Conservation (phyloP, 2,329 filamentous ascomycete species). For the Chaetomiaceae sp. region DNA sequence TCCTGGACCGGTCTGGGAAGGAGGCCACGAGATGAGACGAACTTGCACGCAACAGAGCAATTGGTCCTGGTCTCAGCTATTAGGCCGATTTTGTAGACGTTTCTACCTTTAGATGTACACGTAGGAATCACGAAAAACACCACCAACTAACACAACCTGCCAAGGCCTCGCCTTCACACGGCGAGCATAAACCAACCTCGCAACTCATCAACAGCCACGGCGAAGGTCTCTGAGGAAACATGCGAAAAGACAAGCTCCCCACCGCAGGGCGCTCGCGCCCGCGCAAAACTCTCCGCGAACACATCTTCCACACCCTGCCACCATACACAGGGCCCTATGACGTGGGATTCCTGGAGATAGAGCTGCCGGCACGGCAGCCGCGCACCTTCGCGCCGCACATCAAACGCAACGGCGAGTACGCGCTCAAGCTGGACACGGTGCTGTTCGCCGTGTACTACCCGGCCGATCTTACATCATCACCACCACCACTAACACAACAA, state of each 20-base stretch:
- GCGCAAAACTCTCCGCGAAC: slow-evolving; percentile 31
- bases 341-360: slow-evolving; percentile 62
- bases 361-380: slow-evolving; percentile 48
- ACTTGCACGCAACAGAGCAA: too few relatives aligned
- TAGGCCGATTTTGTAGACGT: not conserved
- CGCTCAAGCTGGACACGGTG: slow-evolving; percentile 47
- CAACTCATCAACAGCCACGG: too few relatives aligned
- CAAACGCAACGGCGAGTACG: slow-evolving; percentile 34
- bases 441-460: slow-evolving; percentile 63
- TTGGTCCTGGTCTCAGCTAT: too few relatives aligned
- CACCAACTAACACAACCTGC: too few relatives aligned
- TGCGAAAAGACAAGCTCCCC: not conserved
- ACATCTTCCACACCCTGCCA: slow-evolving; percentile 46
- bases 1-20: not conserved
- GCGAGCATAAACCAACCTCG: not conserved
- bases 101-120: too few relatives aligned
- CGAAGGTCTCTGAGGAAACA: not conserved
- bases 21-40: not conserved
- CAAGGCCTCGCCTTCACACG: not conserved
- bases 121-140: too few relatives aligned
- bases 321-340: slow-evolving; percentile 58
- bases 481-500: not conserved
- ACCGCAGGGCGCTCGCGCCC: slow-evolving; percentile 22
- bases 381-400: slow-evolving; percentile 35
- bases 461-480: slow-evolving; percentile 30